Base-by-base conservation (phyloP, 2,329 filamentous ascomycete species). In the Diaporthe sp. region DNA sequence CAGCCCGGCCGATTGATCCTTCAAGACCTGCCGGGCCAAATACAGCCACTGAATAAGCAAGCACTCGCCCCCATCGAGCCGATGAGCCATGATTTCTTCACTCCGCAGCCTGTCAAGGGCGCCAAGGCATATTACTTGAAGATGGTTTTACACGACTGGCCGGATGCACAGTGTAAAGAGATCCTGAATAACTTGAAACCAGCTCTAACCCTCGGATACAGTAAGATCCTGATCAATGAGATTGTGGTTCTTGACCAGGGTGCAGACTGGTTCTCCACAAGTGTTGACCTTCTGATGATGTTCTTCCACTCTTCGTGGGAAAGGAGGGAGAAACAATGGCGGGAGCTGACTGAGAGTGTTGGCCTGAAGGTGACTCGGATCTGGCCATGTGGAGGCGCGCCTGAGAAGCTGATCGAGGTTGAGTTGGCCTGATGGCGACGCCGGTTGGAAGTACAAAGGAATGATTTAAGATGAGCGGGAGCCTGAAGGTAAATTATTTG, bases 331-430 rank as follows among this genome's bases (percentile, higher is more conserved):
- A 74, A 61, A 2, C 81, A 85, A 25, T 86, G 84, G 83, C 52
- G 77, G 10, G 76, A 77, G 7, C 74, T 86, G 35, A 60, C 85
- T 1, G 74, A 77, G 6, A 67, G 64, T 28, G 81, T 80, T 2
- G 83, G 84, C 0, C 75, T 86, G 50, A 82, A 79, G 75, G 81
- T 85, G 30, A 76, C 77, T 25, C 80, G 81, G 7, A 82, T 85
- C 47, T 85, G 80, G 77, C 61, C 61, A 4, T 67, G 61, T 13
- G 61, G 61, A 35, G 61, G 61, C 30, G 82, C 81, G 2, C 80
- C 83, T 1, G 82, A 85, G 77, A 85, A 82, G 54, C 57, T 85
- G 68, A 84, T 85, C 33, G 84, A 85, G 76, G 81, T 80, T 54
- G 82, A 84, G 71, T 71, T 82, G 22, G 61, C 42, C 61, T 67